Evolutionary conservation across 208 protist species (phyloP), one percentile per base, ranked within the genome.

Genomic region (Blechomonas ayalai): DNA sequence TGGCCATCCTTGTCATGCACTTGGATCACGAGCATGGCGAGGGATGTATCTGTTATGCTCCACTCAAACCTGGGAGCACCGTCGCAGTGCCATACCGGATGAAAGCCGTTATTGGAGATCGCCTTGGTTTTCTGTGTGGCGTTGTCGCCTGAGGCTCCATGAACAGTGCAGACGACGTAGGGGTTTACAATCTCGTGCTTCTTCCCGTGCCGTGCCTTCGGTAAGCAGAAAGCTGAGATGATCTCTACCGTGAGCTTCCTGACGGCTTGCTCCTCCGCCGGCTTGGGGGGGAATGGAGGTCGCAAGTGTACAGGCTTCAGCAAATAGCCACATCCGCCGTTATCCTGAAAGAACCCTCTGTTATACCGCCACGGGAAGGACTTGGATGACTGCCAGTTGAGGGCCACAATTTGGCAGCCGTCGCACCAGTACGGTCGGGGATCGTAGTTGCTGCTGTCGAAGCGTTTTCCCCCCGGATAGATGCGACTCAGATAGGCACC

Each of bases 361-460:
- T 97, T 97, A n/a, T 92, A 44, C 9, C 78, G 67, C 62, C 72
- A 72, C 52, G 65, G 52, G 23, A 68, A 75, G 12, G 64, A 67
- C 28, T 71, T 68, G 20, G 9, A 63, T 4, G 69, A 77, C 54
- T 97, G 95, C 60, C 73, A 95, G 73, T 97, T 97, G 7, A 97
- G 49, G n/a, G 92, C 91, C 13, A 90, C 84, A 2, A 97, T 40
- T 52, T 97, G 91, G 49, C 63, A 88, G 1, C 95, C 91, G 19
- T 24, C 41, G 43, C 69, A 73, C 85, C 83, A 97, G 38, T 70
- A 59, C 15, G 67, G 37, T 10, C 73, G 52, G 8, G 91, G 93
- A 48, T 93, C 51, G 52, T 95, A 97, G 70, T 98, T 99, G 56
- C 61, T 86, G 35, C 78, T 92, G 50, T 82, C 64, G 54, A 98